Base-by-base conservation (phyloP, 805 yeast genomes). In the Pichia occidentalis region DNA sequence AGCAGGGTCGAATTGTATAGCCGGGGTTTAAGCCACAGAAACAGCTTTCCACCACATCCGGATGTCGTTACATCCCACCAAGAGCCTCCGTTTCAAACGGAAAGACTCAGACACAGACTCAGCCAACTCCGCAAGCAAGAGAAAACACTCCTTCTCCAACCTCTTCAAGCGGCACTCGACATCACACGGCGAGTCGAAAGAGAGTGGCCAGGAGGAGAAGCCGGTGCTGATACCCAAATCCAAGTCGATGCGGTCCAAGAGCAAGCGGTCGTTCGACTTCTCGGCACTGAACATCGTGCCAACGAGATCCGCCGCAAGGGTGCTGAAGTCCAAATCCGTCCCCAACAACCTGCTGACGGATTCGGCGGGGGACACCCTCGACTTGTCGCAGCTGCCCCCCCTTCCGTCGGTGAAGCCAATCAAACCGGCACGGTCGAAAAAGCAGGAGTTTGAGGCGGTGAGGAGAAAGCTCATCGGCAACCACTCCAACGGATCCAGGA, bases 381-480 rank as follows among this genome's bases (percentile, higher is more conserved):
- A 39, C n/a, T 16, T 34, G n/a, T 31, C 39, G 1, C 30, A 34
- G 24, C 16, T 29, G 7, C 34, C 45, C 4, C 20, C 27, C 13
- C 21, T 37, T n/a, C 44, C 44, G 9, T 24, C 29, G 13, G 19
- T 36, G 12, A 19, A 27, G 11, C 26, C 39, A 18, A 30, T 31
- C 4, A 31, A 33, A 13, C 18, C 19, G 5, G 9, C 28, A 5
- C 29, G 24, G 9, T 32, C 43, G 2, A 32, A 40, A 22, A 18
- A 18, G 19, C 29, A 36, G 8, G 41, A 42, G 24, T 26, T 38
- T 11, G 23, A 27, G 12, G 30, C 39, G 13, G 45, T 41, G 3
- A 41, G 41, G 23, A 34, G 31, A 20, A 44, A 44, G 11, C 23
- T 44, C 12, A 26, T 38, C 5, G 45, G 45, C 18, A 23, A 22